Percentiles rank a stretch among this genome's conserved stretches.
Evolutionary conservation across 306 rosid genomes (phyloP).

Genomic region (Trifolium repens): DNA sequence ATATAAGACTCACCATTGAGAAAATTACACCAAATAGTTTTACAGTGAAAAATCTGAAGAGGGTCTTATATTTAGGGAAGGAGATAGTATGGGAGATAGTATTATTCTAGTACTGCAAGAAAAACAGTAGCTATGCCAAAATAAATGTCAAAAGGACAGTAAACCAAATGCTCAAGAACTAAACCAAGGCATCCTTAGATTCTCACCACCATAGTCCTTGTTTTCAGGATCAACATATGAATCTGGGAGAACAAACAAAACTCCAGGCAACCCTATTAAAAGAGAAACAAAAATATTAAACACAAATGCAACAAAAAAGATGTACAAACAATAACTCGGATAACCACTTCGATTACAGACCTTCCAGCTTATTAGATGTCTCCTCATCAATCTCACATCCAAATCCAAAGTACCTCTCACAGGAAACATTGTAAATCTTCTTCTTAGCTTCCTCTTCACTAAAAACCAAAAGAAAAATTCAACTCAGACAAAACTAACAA

Average conservation of each 20-base stretch:
- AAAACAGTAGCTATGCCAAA: neutral
- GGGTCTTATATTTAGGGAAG: too few relatives aligned
- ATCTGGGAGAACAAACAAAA: conserved; percentile 80
- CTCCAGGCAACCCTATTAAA: conserved; percentile 70
- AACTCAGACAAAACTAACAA: conserved; percentile 18
- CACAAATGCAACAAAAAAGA: neutral
- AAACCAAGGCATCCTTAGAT: conserved; percentile 3
- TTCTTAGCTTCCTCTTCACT: conserved; percentile 92
- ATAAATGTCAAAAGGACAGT: neutral
- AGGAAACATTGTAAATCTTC: conserved; percentile 83
- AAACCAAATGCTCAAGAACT: neutral
- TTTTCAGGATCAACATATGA: conserved; percentile 85
- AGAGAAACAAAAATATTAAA: neutral
- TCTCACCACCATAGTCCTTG: conserved; percentile 86
- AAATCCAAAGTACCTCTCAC: conserved; percentile 83
- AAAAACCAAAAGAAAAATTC: conserved; percentile 17
- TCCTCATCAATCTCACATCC: conserved; percentile 92
- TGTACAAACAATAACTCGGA: neutral
- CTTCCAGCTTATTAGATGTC: conserved; percentile 85
- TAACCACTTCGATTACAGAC: conserved; percentile 36
- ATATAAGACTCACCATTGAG: too few relatives aligned
- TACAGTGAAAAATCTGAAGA: too few relatives aligned
- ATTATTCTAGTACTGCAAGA: conserved; percentile 1
- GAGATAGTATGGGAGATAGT: too few relatives aligned
- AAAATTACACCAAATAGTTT: too few relatives aligned